These are phyloP conservation scores for Saturnispora halmiae DNA, from an alignment of 805 yeast species.

Conservation along the genomic window DNA sequence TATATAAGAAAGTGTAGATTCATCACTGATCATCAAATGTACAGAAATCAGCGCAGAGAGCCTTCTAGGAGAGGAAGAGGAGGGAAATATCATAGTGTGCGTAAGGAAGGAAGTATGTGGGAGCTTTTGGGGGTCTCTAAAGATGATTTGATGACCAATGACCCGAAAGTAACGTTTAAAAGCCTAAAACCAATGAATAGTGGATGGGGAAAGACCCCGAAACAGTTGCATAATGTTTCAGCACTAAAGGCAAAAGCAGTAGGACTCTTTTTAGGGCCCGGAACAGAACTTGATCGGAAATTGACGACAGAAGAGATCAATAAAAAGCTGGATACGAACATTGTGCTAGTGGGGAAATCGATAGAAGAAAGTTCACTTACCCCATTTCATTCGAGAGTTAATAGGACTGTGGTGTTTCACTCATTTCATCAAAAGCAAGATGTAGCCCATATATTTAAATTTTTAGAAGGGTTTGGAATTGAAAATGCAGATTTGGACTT, in stretches of 20 bases:
- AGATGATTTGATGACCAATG: background rate
- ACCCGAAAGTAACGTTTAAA: constrained; percentile 27
- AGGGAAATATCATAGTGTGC: constrained; percentile 1
- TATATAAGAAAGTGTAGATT: too few species aligned
- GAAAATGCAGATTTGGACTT: background rate
- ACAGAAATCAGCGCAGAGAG: background rate
- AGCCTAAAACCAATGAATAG: constrained; percentile 42
- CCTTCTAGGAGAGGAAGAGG: background rate
- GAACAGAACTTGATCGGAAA: constrained; percentile 23
- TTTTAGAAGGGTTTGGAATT: background rate
- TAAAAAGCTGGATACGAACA: background rate
- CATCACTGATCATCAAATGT: background rate
- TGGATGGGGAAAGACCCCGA: constrained; percentile 63
- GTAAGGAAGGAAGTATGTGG: constrained; percentile 1
- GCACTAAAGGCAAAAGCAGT: constrained; percentile 72
- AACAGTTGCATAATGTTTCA: constrained; percentile 61
- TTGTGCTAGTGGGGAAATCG: background rate
- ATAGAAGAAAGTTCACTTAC: constrained; percentile 11
- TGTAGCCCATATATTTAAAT: too few species aligned
- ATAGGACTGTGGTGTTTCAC: constrained; percentile 21
- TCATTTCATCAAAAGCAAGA: too few species aligned
- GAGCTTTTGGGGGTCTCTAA: constrained; percentile 2
- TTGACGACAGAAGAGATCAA: constrained; percentile 6
- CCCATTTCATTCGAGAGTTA: constrained; percentile 22
- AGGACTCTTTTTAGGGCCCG: constrained; percentile 72